Evolutionary conservation across 2,329 filamentous ascomycete genomes (phyloP).

Genomic region (Ascochyta rabiei): DNA sequence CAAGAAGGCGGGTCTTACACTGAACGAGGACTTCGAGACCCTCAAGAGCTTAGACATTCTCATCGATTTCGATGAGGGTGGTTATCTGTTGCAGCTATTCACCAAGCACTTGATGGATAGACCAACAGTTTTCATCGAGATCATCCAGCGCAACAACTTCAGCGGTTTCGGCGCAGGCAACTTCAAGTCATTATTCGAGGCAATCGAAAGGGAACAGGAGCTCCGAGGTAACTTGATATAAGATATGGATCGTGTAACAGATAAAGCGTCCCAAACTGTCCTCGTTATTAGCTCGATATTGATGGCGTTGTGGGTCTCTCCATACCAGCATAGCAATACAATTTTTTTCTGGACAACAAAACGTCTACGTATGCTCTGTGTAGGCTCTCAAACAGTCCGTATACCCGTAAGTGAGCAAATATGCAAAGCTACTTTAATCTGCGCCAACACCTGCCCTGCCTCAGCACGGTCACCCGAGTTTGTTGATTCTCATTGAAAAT

Average conservation of each 20-base stretch:
- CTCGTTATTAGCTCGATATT: constrained; percentile 4
- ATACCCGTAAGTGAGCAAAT: too few species aligned
- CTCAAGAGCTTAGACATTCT: constrained; percentile 82
- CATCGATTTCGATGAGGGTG: constrained; percentile 93
- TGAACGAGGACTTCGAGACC: constrained; percentile 80
- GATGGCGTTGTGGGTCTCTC: constrained; percentile 5
- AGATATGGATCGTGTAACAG: background rate
- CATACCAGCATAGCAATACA: constrained; percentile 15
- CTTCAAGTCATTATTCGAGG: constrained; percentile 94
- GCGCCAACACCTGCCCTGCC: too few species aligned
- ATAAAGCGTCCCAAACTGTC: background rate
- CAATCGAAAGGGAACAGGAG: constrained; percentile 91
- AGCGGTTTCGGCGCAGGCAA: constrained; percentile 93
- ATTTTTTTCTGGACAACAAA: background rate
- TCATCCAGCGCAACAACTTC: constrained; percentile 91
- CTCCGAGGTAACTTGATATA: constrained; percentile 75
- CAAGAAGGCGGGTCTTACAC: constrained; percentile 62
- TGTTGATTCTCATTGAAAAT: too few species aligned
- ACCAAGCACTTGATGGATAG: constrained; percentile 85
- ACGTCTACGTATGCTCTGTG: background rate
- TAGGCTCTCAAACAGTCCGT: too few species aligned
- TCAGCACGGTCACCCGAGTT: too few species aligned
- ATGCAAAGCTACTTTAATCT: too few species aligned
- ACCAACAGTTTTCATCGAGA: constrained; percentile 94
- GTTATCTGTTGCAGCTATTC: constrained; percentile 73